These are phyloP conservation scores for Annulohypoxylon nitens DNA, from an alignment of 495 filamentous ascomycete species.

Conservation along the genomic window DNA sequence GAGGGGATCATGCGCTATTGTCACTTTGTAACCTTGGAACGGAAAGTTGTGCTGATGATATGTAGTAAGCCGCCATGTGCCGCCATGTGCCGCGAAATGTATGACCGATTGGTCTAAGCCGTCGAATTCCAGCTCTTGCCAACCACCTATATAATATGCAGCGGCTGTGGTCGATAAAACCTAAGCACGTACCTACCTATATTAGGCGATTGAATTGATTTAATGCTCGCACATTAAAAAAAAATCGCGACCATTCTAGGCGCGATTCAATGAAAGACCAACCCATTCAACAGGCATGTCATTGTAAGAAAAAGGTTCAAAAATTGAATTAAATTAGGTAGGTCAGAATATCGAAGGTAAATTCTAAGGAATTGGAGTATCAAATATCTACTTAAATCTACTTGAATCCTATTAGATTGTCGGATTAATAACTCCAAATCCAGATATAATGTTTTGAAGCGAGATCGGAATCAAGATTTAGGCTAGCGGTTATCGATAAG, in stretches of 20 bases:
- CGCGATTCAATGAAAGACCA: too few species aligned
- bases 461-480: constrained; percentile 8
- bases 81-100: not conserved
- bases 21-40: not conserved
- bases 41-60: not conserved
- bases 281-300: too few species aligned
- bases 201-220: too few species aligned
- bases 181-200: too few species aligned
- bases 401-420: not conserved
- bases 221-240: too few species aligned
- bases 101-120: not conserved
- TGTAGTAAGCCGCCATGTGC: constrained; percentile 6
- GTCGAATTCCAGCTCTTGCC: not conserved
- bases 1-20: not conserved
- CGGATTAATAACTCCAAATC: not conserved
- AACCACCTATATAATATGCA: not conserved
- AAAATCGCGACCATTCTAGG: too few species aligned
- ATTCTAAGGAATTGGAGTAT: too few species aligned
- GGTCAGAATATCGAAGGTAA: too few species aligned
- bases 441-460: not conserved
- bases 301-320: too few species aligned
- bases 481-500: constrained; percentile 10
- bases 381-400: too few species aligned
- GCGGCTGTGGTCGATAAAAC: not conserved
- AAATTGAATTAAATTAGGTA: too few species aligned